A percentile compares a stretch with the other conserved stretches of the same genome.
Evolutionary conservation across 2,329 filamentous ascomycete species (phyloP).

Genomic region (Penicillium sp.): DNA sequence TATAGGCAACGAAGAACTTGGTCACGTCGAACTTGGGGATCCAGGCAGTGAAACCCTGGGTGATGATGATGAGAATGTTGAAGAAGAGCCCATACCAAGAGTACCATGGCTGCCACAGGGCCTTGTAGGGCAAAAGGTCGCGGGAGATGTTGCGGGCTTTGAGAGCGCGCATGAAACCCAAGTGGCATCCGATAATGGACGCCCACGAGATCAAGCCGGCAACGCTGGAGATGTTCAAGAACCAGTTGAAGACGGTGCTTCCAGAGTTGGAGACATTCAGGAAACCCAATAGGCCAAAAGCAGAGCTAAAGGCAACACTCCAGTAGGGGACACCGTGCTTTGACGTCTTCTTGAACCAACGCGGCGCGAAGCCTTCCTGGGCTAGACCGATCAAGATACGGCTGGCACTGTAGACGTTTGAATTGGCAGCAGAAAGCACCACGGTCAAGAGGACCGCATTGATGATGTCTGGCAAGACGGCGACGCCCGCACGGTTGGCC

Average conservation of each 20-base stretch:
- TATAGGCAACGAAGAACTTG: constrained; percentile 68
- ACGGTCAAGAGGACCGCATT: constrained; percentile 50
- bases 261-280: constrained; percentile 69
- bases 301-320: constrained; percentile 50
- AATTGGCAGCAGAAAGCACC: constrained; percentile 50
- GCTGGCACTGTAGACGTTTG: constrained; percentile 55
- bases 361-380: constrained; percentile 51
- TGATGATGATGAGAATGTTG: constrained; percentile 67
- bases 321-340: constrained; percentile 51
- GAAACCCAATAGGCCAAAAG: constrained; percentile 69
- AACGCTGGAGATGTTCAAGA: constrained; percentile 40
- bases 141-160: constrained; percentile 62
- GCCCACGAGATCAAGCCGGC: constrained; percentile 45
- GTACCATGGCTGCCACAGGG: constrained; percentile 67
- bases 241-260: constrained; percentile 60
- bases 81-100: constrained; percentile 71
- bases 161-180: constrained; percentile 69
- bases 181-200: constrained; percentile 58
- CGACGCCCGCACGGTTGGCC: constrained; percentile 42
- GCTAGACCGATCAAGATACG: constrained; percentile 72
- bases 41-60: constrained; percentile 72
- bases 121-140: constrained; percentile 63
- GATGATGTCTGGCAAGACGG: constrained; percentile 45
- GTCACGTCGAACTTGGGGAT: constrained; percentile 63
- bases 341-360: constrained; percentile 47